A percentile compares a stretch with the other conserved stretches of the same genome.
These are phyloP conservation scores for Fusarium bulbicola DNA, from an alignment of 2,329 filamentous ascomycete genomes.

Conservation along the genomic window DNA sequence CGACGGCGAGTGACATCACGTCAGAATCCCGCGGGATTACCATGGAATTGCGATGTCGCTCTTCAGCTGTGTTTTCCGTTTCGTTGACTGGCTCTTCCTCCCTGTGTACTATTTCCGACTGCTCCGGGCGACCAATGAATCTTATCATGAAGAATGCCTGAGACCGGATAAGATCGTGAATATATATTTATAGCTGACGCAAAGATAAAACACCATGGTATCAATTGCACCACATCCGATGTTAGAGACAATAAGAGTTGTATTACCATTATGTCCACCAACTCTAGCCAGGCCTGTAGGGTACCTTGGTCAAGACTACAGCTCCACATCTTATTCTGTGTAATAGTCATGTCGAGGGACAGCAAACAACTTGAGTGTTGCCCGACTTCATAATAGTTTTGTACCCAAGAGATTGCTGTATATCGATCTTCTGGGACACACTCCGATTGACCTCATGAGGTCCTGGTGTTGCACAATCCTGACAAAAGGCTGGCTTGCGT, in stretches of 20 bases:
- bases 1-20: conserved; percentile 15
- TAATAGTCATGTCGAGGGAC: background rate
- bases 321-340: background rate
- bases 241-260: no score
- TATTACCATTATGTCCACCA: background rate
- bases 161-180: background rate
- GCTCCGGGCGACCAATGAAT: background rate
- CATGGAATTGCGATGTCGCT: background rate
- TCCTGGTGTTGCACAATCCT: background rate
- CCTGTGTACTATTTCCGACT: background rate
- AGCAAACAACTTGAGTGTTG: no score
- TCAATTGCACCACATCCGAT: background rate
- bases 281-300: no score
- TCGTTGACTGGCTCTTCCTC: background rate
- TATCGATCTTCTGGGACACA: background rate
- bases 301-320: background rate
- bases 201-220: background rate
- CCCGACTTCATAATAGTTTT: background rate
- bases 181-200: background rate
- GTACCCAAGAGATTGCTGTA: background rate
- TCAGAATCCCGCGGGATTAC: background rate
- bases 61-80: background rate
- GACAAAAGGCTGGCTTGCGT: fast-evolving
- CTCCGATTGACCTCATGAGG: background rate
- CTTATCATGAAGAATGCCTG: background rate